Percentiles rank a stretch among this genome's conserved stretches.
These are phyloP conservation scores for Paramyrothecium sp. DNA, from an alignment of 2,329 filamentous ascomycete species.

Conservation along the genomic window DNA sequence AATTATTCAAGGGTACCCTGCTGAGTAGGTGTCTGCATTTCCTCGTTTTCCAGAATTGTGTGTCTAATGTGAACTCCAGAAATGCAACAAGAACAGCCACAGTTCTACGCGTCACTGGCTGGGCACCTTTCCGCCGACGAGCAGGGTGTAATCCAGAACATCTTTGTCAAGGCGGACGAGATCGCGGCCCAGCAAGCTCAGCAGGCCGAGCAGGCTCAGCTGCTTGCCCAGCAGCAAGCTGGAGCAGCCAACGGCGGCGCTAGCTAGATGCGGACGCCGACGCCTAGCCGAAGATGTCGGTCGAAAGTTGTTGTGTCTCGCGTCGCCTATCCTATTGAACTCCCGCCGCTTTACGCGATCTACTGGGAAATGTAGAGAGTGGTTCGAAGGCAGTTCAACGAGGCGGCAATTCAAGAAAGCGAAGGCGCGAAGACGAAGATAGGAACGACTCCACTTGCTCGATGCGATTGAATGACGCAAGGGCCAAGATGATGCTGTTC, in stretches of 20 bases:
- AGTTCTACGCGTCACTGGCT: slow-evolving; percentile 80
- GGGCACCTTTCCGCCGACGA: slow-evolving; percentile 78
- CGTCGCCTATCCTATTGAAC: too few species aligned
- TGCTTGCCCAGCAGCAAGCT: slow-evolving; percentile 25
- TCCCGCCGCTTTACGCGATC: too few species aligned
- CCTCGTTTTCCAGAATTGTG: neutral
- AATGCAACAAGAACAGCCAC: slow-evolving; percentile 87
- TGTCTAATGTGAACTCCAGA: slow-evolving; percentile 44
- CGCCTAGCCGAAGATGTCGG: neutral
- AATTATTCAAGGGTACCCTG: slow-evolving; percentile 79
- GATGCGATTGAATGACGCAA: too few species aligned
- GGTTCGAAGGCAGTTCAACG: too few species aligned
- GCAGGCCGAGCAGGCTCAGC: slow-evolving; percentile 22
- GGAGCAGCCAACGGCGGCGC: slow-evolving; percentile 21
- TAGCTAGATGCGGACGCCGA: slow-evolving; percentile 12
- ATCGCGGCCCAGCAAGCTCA: slow-evolving; percentile 28
- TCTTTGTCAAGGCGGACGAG: slow-evolving; percentile 63
- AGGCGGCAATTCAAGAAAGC: too few species aligned
- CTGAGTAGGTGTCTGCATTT: slow-evolving; percentile 62
- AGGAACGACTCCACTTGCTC: too few species aligned
- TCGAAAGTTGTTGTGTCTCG: neutral
- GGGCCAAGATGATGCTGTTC: too few species aligned
- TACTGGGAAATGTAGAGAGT: too few species aligned
- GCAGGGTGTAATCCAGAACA: slow-evolving; percentile 74
- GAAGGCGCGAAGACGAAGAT: too few species aligned